phyloP scores from a whole-genome alignment of 305 asterid species.

The Fraxinus baroniana region DNA sequence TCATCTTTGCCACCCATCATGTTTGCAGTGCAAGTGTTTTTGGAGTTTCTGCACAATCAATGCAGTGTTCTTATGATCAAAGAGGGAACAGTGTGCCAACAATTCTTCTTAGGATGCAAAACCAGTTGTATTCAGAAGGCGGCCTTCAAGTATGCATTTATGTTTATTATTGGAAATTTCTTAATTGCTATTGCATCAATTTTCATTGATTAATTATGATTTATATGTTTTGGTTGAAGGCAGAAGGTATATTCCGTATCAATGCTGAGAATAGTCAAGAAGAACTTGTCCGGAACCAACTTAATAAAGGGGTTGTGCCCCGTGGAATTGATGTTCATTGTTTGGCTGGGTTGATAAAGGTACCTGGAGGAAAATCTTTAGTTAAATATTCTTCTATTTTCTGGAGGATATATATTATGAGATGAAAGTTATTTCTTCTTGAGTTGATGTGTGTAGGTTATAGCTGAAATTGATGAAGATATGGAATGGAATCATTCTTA shows the following conservation, averaged over 20 bases:
- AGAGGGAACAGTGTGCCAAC: slow-evolving; percentile 86
- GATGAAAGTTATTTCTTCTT: neutral
- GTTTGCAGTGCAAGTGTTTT: slow-evolving; percentile 65
- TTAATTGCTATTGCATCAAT: neutral
- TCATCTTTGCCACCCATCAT: neutral
- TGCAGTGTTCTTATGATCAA: slow-evolving; percentile 73
- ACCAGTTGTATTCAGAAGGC: slow-evolving; percentile 62
- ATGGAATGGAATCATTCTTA: neutral
- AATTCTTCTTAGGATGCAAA: slow-evolving; percentile 73
- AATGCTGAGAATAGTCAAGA: slow-evolving; percentile 73
- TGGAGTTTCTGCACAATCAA: slow-evolving; percentile 82
- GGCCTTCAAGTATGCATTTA: slow-evolving; percentile 60
- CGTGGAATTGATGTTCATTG: slow-evolving; percentile 78
- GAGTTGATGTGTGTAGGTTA: neutral
- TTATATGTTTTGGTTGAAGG: slow-evolving; percentile 39
- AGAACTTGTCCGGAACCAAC: slow-evolving; percentile 57
- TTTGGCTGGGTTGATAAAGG: slow-evolving; percentile 83
- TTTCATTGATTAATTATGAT: neutral
- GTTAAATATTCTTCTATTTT: neutral
- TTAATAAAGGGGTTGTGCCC: slow-evolving; percentile 68
- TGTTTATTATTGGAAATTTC: neutral
- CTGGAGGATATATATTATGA: neutral
- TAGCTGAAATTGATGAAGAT: neutral
- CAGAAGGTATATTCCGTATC: slow-evolving; percentile 85
- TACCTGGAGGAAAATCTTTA: slow-evolving; percentile 3